phyloP scores from a whole-genome alignment of 2,329 filamentous ascomycete species.

The Colletotrichum navitas region DNA sequence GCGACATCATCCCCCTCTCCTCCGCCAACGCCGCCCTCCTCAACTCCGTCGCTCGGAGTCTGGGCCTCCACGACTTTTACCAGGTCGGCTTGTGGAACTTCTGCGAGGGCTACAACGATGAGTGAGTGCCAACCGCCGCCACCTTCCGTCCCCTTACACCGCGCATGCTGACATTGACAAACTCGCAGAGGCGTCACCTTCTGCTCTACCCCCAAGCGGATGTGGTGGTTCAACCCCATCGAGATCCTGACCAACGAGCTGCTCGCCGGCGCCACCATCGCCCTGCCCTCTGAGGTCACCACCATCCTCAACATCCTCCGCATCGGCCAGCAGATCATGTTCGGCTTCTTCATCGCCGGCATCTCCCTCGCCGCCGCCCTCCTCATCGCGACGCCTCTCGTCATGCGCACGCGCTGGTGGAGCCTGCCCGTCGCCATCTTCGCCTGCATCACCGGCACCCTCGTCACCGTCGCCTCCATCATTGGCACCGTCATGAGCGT shows the following conservation, averaged over 20 bases:
- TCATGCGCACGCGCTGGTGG: constrained; percentile 66
- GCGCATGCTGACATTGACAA: constrained; percentile 62
- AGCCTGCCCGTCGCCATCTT: constrained; percentile 77
- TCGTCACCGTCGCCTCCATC: constrained; percentile 76
- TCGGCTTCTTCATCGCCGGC: constrained; percentile 83
- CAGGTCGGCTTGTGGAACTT: constrained; percentile 92
- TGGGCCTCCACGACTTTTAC: constrained; percentile 95
- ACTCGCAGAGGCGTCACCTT: constrained; percentile 73
- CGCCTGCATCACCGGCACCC: constrained; percentile 74
- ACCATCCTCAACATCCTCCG: constrained; percentile 80
- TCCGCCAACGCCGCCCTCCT: constrained; percentile 78
- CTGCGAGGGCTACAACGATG: constrained; percentile 84
- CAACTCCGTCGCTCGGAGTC: constrained; percentile 86
- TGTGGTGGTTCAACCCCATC: constrained; percentile 95
- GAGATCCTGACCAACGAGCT: constrained; percentile 84
- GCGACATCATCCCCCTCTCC: constrained; percentile 82
- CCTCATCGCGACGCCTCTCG: constrained; percentile 74
- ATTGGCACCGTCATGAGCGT: constrained; percentile 88
- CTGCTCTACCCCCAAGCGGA: constrained; percentile 76
- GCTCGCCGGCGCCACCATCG: constrained; percentile 84
- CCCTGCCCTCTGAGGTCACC: constrained; percentile 79
- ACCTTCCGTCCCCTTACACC: constrained; percentile 45
- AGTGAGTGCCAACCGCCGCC: constrained; percentile 54
- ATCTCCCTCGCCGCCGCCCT: constrained; percentile 78
- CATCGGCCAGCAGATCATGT: constrained; percentile 87